Conservation (phyloP, 768 basidiomycete genomes). For the Strobilomyces confusus region DNA sequence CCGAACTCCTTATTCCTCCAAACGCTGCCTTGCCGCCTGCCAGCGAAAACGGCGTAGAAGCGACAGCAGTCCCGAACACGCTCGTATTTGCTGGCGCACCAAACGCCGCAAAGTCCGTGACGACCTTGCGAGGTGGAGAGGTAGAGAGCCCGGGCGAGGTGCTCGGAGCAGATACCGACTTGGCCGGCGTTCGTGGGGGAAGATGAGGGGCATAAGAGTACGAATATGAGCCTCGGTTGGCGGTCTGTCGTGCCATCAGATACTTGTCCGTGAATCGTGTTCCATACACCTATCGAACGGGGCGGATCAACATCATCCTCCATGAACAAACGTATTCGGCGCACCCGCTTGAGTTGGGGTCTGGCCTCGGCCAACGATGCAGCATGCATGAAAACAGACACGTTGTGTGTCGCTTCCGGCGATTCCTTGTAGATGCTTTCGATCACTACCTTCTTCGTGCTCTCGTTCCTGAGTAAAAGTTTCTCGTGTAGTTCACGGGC, state of each 20-base stretch:
- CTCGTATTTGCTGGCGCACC: conserved; percentile 70
- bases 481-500: conserved; percentile 92
- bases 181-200: conserved; percentile 41
- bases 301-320: conserved; percentile 5
- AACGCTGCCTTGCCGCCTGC: conserved; percentile 82
- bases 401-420: conserved; percentile 86
- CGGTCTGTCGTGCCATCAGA: conserved; percentile 63
- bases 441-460: conserved; percentile 93
- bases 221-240: conserved; percentile 49
- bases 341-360: conserved; percentile 74
- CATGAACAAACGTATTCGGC: conserved; percentile 10
- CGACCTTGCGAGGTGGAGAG: conserved; percentile 85
- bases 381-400: conserved; percentile 76
- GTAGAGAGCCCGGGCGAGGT: conserved; percentile 25
- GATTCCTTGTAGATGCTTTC: conserved; percentile 95
- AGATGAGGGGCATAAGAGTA: conserved; percentile 52
- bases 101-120: conserved; percentile 85
- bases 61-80: conserved; percentile 82
- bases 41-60: conserved; percentile 73
- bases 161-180: conserved; percentile 29
- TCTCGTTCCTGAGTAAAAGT: conserved; percentile 86
- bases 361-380: conserved; percentile 67
- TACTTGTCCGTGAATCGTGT: conserved; percentile 98
- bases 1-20: conserved; percentile 60
- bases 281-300: conserved; percentile 68